Conservation (phyloP, 352 stramenopile species). For the Pythium phragmitis region DNA sequence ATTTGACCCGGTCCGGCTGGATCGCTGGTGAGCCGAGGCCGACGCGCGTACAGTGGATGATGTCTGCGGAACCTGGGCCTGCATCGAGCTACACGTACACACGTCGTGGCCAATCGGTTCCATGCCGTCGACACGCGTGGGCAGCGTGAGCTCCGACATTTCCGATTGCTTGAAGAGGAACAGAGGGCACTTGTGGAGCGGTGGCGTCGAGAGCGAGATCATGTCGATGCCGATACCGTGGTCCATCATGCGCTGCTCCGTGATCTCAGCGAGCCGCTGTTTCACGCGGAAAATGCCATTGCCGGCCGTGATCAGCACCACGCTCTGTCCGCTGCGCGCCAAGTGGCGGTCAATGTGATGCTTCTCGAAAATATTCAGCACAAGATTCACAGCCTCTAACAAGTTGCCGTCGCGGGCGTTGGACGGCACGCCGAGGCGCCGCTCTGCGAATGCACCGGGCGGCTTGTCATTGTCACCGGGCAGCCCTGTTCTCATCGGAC, state of each 20-base stretch:
- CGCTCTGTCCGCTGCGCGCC: slow-evolving; percentile 93
- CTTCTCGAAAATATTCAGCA: slow-evolving; percentile 98
- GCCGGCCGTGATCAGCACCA: slow-evolving; percentile 95
- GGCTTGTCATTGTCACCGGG: slow-evolving; percentile 13
- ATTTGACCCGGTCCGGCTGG: slow-evolving; percentile 20
- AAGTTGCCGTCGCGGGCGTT: slow-evolving; percentile 92
- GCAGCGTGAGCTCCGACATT: slow-evolving; percentile 35
- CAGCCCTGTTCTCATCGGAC: slow-evolving; percentile 1
- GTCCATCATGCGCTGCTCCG: slow-evolving; percentile 99
- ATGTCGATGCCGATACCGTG: slow-evolving; percentile 99
- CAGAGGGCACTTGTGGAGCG: slow-evolving; percentile 96
- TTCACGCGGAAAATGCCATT: slow-evolving; percentile 97
- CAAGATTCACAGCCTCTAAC: slow-evolving; percentile 98
- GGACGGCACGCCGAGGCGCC: slow-evolving; percentile 51
- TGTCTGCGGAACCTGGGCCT: neutral
- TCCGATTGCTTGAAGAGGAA: slow-evolving; percentile 95
- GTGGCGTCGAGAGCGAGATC: slow-evolving; percentile 92
- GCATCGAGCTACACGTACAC: slow-evolving; percentile 22
- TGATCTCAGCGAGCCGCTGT: slow-evolving; percentile 94
- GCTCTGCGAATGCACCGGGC: slow-evolving; percentile 5
- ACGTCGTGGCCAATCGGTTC: slow-evolving; percentile 16
- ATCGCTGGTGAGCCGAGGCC: slow-evolving; percentile 10
- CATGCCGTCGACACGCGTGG: slow-evolving; percentile 14
- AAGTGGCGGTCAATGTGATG: slow-evolving; percentile 98
- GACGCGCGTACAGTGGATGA: neutral